Percentiles rank a stretch among this genome's conserved stretches.
These are phyloP conservation scores for Senna tora DNA, from an alignment of 306 rosid genomes.

Conservation along the genomic window DNA sequence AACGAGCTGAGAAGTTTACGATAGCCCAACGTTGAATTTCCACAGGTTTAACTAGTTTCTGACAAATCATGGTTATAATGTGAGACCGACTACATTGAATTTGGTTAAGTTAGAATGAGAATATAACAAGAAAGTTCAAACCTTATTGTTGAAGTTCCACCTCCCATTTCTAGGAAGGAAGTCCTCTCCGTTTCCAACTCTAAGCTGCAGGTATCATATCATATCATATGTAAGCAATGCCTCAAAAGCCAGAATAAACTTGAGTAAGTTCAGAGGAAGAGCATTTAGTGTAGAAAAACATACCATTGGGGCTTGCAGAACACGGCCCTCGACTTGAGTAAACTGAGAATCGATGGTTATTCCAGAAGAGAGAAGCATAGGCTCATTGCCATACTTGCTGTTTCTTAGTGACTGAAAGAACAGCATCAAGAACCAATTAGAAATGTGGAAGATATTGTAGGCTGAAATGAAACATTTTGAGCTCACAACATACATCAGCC, in stretches of 20 bases:
- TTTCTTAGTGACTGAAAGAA: slow-evolving; percentile 46
- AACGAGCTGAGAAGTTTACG: slow-evolving; percentile 51
- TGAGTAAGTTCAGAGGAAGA: background rate
- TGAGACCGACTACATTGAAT: slow-evolving; percentile 18
- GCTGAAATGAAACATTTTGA: background rate
- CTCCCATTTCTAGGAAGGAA: slow-evolving; percentile 43
- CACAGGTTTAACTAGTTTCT: slow-evolving; percentile 45
- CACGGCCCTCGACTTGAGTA: slow-evolving; percentile 44
- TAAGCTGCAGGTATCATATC: slow-evolving; percentile 38
- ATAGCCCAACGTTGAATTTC: slow-evolving; percentile 45
- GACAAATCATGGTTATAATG: slow-evolving; percentile 1
- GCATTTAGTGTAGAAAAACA: background rate
- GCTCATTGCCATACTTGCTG: slow-evolving; percentile 43
- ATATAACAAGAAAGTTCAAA: background rate
- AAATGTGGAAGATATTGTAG: background rate
- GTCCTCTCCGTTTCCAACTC: slow-evolving; percentile 28
- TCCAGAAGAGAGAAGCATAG: slow-evolving; percentile 50
- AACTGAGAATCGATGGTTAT: slow-evolving; percentile 37
- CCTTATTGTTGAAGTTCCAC: slow-evolving; percentile 59
- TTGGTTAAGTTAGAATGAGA: background rate
- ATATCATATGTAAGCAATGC: background rate
- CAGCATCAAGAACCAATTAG: slow-evolving; percentile 6
- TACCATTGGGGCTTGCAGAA: slow-evolving; percentile 48
- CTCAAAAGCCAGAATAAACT: background rate
- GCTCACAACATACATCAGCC: slow-evolving; percentile 33